These are phyloP conservation scores for Candida dajiaensis DNA, from an alignment of 805 yeast species.

Conservation along the genomic window DNA sequence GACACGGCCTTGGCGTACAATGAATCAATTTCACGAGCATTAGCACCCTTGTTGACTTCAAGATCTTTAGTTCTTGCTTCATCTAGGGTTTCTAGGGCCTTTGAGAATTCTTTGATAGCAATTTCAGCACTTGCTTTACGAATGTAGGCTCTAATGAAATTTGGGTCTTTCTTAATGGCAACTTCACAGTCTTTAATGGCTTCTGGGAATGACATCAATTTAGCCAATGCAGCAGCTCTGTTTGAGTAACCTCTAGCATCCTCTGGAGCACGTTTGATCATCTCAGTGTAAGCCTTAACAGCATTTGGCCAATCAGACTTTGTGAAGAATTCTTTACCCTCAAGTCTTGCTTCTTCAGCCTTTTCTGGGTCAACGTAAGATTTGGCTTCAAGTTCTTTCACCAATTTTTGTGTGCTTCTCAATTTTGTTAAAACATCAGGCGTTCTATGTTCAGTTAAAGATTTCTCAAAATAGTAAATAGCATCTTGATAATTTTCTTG, in stretches of 20 bases:
- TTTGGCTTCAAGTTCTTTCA: conserved; percentile 71
- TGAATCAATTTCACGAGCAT: conserved; percentile 72
- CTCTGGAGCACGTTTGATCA: conserved; percentile 93
- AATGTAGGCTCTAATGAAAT: conserved; percentile 88
- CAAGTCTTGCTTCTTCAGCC: conserved; percentile 92
- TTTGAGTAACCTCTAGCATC: conserved; percentile 97
- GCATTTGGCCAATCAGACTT: conserved; percentile 97
- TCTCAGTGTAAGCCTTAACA: conserved; percentile 89
- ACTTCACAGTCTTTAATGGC: conserved; percentile 87
- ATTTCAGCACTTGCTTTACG: conserved; percentile 94
- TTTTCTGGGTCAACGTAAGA: conserved; percentile 82
- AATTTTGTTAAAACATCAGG: conserved; percentile 87
- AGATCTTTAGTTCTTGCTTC: conserved; percentile 72
- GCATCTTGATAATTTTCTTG: conserved; percentile 68
- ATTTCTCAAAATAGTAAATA: conserved; percentile 73
- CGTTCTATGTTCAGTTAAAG: conserved; percentile 95
- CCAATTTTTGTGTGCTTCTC: conserved; percentile 79
- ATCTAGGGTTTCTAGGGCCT: conserved; percentile 75
- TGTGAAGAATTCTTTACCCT: conserved; percentile 85
- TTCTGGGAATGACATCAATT: conserved; percentile 95
- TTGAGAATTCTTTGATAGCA: conserved; percentile 81
- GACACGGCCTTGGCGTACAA: conserved; percentile 70
- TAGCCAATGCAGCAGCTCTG: conserved; percentile 95
- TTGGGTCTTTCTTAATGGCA: conserved; percentile 86
- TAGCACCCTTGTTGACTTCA: conserved; percentile 54